Evolutionary conservation across 768 basidiomycete species (phyloP).

Genomic region (Rhodotorula taiwanensis): DNA sequence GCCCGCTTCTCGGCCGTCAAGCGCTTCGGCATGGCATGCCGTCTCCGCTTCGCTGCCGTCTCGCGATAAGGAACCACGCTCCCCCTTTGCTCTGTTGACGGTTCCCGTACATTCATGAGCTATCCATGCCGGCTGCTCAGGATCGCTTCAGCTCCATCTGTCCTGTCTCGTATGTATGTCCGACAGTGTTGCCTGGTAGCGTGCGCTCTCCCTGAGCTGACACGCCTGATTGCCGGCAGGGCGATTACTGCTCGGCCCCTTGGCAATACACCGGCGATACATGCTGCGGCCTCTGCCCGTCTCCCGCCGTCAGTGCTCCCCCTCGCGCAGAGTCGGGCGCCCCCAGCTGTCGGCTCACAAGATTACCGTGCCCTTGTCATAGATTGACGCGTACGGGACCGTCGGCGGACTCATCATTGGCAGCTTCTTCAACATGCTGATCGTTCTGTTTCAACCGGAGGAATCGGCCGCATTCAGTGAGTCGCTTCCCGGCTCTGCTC

Average conservation of each 20-base stretch:
- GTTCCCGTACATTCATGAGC: background rate
- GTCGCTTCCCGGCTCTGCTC: background rate
- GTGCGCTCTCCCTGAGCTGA: background rate
- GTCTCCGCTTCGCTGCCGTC: no score
- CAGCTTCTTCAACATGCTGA: conserved; percentile 11
- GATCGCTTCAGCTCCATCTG: conserved; percentile 5
- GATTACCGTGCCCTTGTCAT: no score
- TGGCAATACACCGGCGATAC: conserved; percentile 4
- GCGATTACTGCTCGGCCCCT: conserved; percentile 4
- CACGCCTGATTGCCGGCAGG: background rate
- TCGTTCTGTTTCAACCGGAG: conserved; percentile 4
- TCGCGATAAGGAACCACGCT: no score
- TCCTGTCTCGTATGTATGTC: conserved; percentile 1
- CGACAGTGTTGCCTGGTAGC: no score
- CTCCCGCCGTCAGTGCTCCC: background rate
- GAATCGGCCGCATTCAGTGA: background rate
- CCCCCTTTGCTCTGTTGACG: background rate
- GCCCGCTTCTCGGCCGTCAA: no score
- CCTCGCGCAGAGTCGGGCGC: background rate
- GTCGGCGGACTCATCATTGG: background rate
- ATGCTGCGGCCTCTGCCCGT: conserved; percentile 10
- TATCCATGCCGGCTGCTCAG: background rate
- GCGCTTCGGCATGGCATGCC: no score
- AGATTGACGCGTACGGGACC: conserved; percentile 8
- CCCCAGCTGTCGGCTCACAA: no score